Evolutionary conservation across 768 basidiomycete genomes (phyloP).

Genomic region (Boletellus ananiceps): DNA sequence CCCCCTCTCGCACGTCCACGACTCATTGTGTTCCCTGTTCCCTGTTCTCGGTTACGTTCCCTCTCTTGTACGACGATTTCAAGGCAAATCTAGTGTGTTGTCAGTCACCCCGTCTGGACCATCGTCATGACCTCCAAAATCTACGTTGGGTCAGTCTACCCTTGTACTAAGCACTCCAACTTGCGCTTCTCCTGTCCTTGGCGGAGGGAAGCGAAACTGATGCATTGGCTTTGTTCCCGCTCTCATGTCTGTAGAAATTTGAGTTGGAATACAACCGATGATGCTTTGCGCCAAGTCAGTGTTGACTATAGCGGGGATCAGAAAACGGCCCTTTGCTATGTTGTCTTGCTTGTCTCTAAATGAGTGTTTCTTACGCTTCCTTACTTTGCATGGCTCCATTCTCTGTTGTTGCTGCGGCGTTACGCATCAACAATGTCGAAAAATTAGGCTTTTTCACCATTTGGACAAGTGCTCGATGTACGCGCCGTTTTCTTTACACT

Average conservation of each 20-base stretch:
- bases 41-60: slow-evolving; percentile 53
- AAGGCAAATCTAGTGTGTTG: slow-evolving; percentile 48
- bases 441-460: slow-evolving; percentile 75
- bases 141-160: slow-evolving; percentile 90
- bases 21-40: slow-evolving; percentile 45
- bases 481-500: slow-evolving; percentile 46
- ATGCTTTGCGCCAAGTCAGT: slow-evolving; percentile 84
- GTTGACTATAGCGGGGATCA: slow-evolving; percentile 37
- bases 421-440: slow-evolving; percentile 15
- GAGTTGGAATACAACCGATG: slow-evolving; percentile 96
- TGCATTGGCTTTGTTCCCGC: slow-evolving; percentile 38
- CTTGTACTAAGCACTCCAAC: slow-evolving; percentile 43
- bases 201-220: slow-evolving; percentile 51
- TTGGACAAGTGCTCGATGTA: slow-evolving; percentile 88
- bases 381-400: slow-evolving; percentile 28
- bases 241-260: slow-evolving; percentile 70
- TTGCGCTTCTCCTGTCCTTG: slow-evolving; percentile 43
- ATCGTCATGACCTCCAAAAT: slow-evolving; percentile 68
- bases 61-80: slow-evolving; percentile 48
- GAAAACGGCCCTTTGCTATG: slow-evolving; percentile 33
- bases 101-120: slow-evolving; percentile 24
- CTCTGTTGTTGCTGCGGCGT: slow-evolving; percentile 16
- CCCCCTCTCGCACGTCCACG: slow-evolving; percentile 48
- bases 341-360: slow-evolving; percentile 41
- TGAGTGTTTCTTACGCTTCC: slow-evolving; percentile 27